Base-by-base conservation (phyloP, 108 stramenopile species). In the Pinguiococcus pyrenoidosus region DNA sequence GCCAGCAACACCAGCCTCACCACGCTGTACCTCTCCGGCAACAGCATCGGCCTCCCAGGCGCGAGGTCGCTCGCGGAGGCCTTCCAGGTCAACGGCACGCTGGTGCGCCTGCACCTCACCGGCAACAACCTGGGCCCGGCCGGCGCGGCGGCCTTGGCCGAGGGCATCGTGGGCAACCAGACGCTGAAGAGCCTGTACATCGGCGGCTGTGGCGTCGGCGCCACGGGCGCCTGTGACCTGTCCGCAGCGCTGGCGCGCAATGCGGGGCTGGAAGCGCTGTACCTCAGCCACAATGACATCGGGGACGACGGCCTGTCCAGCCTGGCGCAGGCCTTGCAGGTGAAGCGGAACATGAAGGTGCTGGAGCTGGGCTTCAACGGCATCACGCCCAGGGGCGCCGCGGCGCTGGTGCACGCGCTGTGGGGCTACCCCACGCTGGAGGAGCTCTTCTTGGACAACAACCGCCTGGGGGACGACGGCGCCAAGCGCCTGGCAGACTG, bases 321-420 rank as follows among this genome's bases (percentile, higher is more conserved):
- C 2, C 29, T 62, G 28, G 56, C 56, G 0, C 47, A 27, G 8
- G 21, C 51, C 28, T 38, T 62, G 4, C 51, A 30, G 0, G 27
- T 46, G 12, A 46, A 28, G 9, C 30, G 39, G 0, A 59, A 46
- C 17, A 25, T 59, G 16, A 3, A 54, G 61, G 46, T 62, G 29
- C 57, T 62, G 57, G 52, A 59, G 58, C 52, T 59, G 5, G 43
- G 52, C 23, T 62, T 59, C 58, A 62, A 62, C 59, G 6, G 57
- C 14, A 43, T 59, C 37, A 42, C 56, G 9, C 43, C 51, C 9
- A 50, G 26, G 10, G 61, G 61, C 24, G 57, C 42, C 2, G 23
- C 16, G n/a, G 52, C 40, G 38, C 52, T 62, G 17, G 59, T 51
- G 53, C 50, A 18, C 41, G 36, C 56, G 29, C 18, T 59, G 26